Evolutionary conservation across 2,329 filamentous ascomycete genomes (phyloP).

Genomic region (Cadophora malorum): DNA sequence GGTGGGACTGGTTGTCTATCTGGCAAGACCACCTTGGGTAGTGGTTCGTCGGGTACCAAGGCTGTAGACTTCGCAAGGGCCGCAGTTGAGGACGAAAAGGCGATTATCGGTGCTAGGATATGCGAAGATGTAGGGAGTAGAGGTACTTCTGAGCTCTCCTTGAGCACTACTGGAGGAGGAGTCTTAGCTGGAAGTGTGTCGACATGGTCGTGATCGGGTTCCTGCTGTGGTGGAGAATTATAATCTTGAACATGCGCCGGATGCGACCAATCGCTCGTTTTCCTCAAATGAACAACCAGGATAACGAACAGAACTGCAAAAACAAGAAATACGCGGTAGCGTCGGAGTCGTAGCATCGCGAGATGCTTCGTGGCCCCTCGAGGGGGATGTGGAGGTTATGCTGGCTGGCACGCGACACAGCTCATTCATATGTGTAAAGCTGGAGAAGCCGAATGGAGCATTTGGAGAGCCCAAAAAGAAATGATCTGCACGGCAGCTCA

Average conservation of each 20-base stretch:
- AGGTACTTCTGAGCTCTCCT: constrained; percentile 11
- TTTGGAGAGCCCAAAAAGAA: constrained; percentile 5
- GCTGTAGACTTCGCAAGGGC: constrained; percentile 11
- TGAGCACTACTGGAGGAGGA: constrained; percentile 5
- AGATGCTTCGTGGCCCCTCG: constrained; percentile 24
- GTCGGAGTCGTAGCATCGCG: constrained; percentile 62
- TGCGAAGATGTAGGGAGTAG: constrained; percentile 8
- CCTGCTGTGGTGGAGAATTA: constrained; percentile 22
- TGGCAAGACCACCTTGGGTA: constrained; percentile 40
- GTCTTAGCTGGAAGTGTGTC: constrained; percentile 9
- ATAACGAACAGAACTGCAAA: constrained; percentile 34
- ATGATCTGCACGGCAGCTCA: constrained; percentile 15
- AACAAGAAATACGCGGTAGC: constrained; percentile 62
- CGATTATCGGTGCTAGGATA: neutral
- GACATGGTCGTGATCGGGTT: constrained; percentile 15
- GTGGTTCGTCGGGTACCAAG: constrained; percentile 18
- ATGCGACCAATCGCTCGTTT: constrained; percentile 30
- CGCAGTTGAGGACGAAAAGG: constrained; percentile 11
- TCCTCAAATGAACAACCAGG: constrained; percentile 34
- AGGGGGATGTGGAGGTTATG: constrained; percentile 13
- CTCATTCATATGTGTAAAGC: constrained; percentile 21
- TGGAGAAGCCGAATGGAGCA: constrained; percentile 16
- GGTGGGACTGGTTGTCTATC: constrained; percentile 36
- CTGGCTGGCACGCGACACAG: constrained; percentile 29
- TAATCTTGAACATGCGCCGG: constrained; percentile 22